Conservation (phyloP, 2,329 filamentous ascomycete genomes). For the Ophiocordyceps camponoti-floridani region DNA sequence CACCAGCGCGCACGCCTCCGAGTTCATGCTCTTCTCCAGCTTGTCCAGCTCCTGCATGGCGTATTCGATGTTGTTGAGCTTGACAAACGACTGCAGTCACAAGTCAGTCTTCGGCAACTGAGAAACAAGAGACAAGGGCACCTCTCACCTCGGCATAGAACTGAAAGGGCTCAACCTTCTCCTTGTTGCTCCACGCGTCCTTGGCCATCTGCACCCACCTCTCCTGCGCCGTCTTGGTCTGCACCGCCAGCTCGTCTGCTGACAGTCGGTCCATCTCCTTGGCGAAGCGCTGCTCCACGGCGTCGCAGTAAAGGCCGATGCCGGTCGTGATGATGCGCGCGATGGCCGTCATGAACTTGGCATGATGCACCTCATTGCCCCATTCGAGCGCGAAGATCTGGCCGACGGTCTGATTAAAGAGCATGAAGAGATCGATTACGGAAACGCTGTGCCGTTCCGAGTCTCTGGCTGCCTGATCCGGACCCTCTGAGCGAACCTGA, state of each 20-base stretch:
- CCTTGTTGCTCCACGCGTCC: conserved; percentile 80
- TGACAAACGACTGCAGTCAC: conserved; percentile 63
- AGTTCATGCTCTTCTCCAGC: conserved; percentile 76
- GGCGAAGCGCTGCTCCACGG: conserved; percentile 68
- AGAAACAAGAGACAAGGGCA: not conserved
- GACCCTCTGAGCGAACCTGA: conserved; percentile 48
- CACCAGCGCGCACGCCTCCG: conserved; percentile 74
- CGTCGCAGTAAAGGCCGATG: conserved; percentile 77
- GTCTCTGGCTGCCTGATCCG: conserved; percentile 48
- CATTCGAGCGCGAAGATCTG: conserved; percentile 75
- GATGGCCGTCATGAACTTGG: conserved; percentile 90
- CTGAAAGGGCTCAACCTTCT: conserved; percentile 90
- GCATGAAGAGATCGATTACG: conserved; percentile 79
- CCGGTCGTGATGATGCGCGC: conserved; percentile 71
- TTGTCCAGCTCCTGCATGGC: conserved; percentile 84
- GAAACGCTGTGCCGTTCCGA: conserved; percentile 84
- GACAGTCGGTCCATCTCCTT: conserved; percentile 88
- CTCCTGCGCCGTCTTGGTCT: conserved; percentile 69
- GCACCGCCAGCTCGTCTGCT: conserved; percentile 66
- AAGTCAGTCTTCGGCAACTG: not conserved
- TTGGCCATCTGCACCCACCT: conserved; percentile 87
- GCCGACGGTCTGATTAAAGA: conserved; percentile 83
- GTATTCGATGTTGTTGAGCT: conserved; percentile 94
- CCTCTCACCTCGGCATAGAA: conserved; percentile 71
- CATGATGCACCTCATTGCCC: conserved; percentile 86